Base-by-base conservation (phyloP, 1,139 yeast genomes). In the Geotrichum restrictum region DNA sequence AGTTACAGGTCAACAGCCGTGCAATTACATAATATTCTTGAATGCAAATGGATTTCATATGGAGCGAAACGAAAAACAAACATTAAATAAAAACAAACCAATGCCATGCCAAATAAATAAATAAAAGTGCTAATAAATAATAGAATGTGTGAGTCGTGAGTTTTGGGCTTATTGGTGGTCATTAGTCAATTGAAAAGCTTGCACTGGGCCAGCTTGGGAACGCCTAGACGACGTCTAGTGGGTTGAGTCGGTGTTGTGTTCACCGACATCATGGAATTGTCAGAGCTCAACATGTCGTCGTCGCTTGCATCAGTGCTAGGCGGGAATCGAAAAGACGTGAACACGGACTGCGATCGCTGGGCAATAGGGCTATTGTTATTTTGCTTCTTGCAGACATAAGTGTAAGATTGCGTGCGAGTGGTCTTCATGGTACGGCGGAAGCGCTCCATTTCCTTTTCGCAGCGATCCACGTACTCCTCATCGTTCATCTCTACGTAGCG, bases 401-500 rank as follows among this genome's bases (percentile, higher is more conserved):
- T 29, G n/a, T 10, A 27, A 6, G 45, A 27, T 8, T n/a, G 18
- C 2, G 45, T 27, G 24, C 45, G 45, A 7, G 45, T 41, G 21
- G 52, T 31, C 44, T 49, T 50, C 56, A 54, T 54, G 29, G 49
- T 39, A 18, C 76, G 76, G 62, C 93, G 77, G 59, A 88, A 83
- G 63, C 80, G 77, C 63, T 78, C 77, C 77, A 93, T 72, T 61
- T 87, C 91, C 14, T 75, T 74, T 64, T 88, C 95, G 65, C 96
- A 85, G 38, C 80, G 73, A 44, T 74, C 74, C 58, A 78, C 77
- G 68, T 82, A 85, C 59, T 80, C 79, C 33, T 78, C 75, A 63
- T 91, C 91, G 62, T 85, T 83, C 98, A 93, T 93, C 61, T 83
- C 94, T 49, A 89, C 81, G 66, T 93, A 91, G 53, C 80, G 82